Evolutionary conservation across 176 grass and related monocot species (phyloP), one percentile per base, ranked within the genome.

Genomic region (Thalia dealbata): DNA sequence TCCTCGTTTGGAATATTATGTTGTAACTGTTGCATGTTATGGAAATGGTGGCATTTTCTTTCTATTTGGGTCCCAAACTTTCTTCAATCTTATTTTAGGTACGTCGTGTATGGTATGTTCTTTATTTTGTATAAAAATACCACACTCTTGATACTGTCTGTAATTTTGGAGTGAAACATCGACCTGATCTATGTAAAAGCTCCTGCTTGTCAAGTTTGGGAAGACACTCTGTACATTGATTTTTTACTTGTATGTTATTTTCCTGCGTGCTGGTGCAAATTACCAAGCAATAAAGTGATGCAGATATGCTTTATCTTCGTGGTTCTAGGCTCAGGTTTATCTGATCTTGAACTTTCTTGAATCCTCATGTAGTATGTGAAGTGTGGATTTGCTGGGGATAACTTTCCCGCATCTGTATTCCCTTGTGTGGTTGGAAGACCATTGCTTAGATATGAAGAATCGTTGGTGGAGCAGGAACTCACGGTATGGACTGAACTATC

Each of bases 341-440:
- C 42, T 48, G 60, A 76, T 67, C 16, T 77, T 12, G 62, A 52
- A 19, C 26, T 41, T 32, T 55, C 29, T 54, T 77, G 6, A 69
- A 38, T 69, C 14, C 22, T 10, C n/a, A 63, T 88, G 78, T 80
- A 97, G 90, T 92, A 97, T 92, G 87, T 92, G n/a, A 97, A 97
- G 71, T 92, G 95, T 67, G 90, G 89, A 28, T 97, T 97, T 91
- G 89, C 90, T 7, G 87, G 90, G 30, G 95, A 97, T 79, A 91
- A 97, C 78, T 91, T 97, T 29, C 95, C 95, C 48, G 86, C 87
- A 23, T 91, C 90, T 55, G 90, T 92, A 18, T 97, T 91, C 63
- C 93, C 95, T 51, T 97, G 95, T 32, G 89, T 92, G 15, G 90
- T 92, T 74, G 89, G 95, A 41, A 75, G 95, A 62, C 87, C 95